These are phyloP conservation scores for Pestalotiopsis fici DNA, from an alignment of 2,329 filamentous ascomycete species.

Conservation along the genomic window DNA sequence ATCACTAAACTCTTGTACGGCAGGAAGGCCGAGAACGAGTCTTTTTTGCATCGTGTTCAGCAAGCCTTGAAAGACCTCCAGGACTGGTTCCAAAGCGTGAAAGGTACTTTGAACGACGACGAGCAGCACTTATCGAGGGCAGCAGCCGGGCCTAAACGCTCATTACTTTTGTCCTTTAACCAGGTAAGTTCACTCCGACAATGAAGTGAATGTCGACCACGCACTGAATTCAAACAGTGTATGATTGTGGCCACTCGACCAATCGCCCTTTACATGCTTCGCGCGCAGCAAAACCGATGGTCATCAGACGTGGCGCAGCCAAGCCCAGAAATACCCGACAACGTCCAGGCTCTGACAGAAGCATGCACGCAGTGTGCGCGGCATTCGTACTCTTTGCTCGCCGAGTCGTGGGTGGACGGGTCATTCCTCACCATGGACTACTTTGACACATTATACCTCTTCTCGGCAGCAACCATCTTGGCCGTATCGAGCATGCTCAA, in stretches of 20 bases:
- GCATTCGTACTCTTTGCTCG: slow-evolving; percentile 42
- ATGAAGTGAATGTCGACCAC: neutral
- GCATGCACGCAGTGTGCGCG: slow-evolving; percentile 46
- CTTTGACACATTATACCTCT: slow-evolving; percentile 47
- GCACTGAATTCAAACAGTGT: slow-evolving; percentile 17
- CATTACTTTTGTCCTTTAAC: slow-evolving; percentile 15
- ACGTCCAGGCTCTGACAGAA: slow-evolving; percentile 39
- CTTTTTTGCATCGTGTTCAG: slow-evolving; percentile 32
- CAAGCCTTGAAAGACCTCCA: slow-evolving; percentile 30
- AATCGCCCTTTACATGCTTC: slow-evolving; percentile 33
- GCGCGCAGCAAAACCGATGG: slow-evolving; percentile 25
- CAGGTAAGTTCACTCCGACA: slow-evolving; percentile 5
- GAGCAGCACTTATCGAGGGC: neutral
- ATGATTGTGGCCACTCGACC: slow-evolving; percentile 34
- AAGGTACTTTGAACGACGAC: slow-evolving; percentile 28
- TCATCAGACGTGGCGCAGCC: neutral
- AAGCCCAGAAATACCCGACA: slow-evolving; percentile 27
- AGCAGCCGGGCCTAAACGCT: neutral
- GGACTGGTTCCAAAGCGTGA: slow-evolving; percentile 34
- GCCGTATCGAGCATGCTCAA: slow-evolving; percentile 41
- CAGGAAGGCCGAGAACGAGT: slow-evolving; percentile 21
- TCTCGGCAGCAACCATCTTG: slow-evolving; percentile 44
- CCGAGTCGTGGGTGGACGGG: slow-evolving; percentile 46
- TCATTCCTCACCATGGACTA: slow-evolving; percentile 48
- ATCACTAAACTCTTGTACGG: slow-evolving; percentile 34